Base-by-base conservation (phyloP, 257 asterid species). In the Rehmannia glutinosa region DNA sequence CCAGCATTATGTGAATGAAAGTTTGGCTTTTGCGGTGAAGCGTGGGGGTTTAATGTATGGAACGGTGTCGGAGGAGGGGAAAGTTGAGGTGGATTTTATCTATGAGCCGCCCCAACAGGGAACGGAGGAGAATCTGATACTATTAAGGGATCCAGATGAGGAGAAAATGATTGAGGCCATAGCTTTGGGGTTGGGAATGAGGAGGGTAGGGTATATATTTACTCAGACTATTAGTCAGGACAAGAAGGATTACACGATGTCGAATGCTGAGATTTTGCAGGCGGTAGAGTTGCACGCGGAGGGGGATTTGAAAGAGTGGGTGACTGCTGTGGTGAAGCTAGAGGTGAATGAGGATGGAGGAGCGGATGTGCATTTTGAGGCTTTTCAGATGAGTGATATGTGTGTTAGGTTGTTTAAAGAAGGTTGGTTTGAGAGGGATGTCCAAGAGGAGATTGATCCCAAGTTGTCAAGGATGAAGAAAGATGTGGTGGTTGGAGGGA, bases 11-110 rank as follows among this genome's bases (percentile, higher is more conserved):
- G 99, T 94, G 35, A 91, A 89, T 11, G 99, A 94, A 17, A 77
- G 78, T 52, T 63, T 94, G 27, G 97, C 87, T 8, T 94, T 94
- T 71, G 99, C 96, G 12, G 97, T 87, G 67, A 92, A 92, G 72
- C 87, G 98, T 0, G 92, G 87, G n/a, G 98, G 98, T 6, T 81
- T 92, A 50, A 92, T 92, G 98, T 92, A 89, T 20, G 98, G 98
- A 5, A 86, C 88, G 0, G 97, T 89, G 28, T 87, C 96, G 0
- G 84, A 86, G 24, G 97, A 76, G 63, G 95, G 97, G 15, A 85
- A 84, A 61, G 98, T 92, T 12, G 86, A 87, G 87, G 97, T 92
- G 13, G 69, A 92, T 79, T 92, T 89, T 28, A 92, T 92, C 38
- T 92, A 92, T 38, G 98, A 89, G 86, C 98, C 96, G 1, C 97